Evolutionary conservation across 768 basidiomycete genomes (phyloP).

Genomic region (Mycena belliarum): DNA sequence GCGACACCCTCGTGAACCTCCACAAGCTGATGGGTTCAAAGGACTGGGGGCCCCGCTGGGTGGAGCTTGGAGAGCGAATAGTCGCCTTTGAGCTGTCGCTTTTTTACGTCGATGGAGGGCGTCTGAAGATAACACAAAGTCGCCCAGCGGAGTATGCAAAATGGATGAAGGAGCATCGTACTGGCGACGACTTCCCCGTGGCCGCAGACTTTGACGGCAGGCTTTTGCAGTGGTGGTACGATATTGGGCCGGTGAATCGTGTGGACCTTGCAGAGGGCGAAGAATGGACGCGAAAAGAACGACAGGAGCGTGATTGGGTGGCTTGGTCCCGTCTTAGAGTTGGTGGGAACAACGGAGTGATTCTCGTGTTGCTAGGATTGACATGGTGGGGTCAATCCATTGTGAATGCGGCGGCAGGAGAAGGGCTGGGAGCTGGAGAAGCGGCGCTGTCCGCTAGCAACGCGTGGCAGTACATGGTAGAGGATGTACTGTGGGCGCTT

Average conservation of each 20-base stretch:
- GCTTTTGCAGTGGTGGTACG: not conserved
- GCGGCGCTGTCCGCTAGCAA: not conserved
- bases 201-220: not conserved
- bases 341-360: not conserved
- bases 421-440: not conserved
- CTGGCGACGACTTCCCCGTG: not conserved
- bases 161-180: not conserved
- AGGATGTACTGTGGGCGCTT: not conserved
- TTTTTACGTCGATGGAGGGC: not conserved
- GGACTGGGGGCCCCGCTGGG: not conserved
- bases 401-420: not conserved
- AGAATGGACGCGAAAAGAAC: not conserved
- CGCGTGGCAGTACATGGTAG: not conserved
- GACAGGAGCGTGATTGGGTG: not conserved
- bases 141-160: not conserved
- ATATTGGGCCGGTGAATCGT: not conserved
- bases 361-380: not conserved
- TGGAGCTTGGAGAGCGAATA: not conserved
- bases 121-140: not conserved
- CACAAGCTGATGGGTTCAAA: not conserved
- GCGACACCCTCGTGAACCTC: not conserved
- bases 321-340: not conserved
- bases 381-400: not conserved
- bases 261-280: not conserved
- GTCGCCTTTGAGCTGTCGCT: not conserved